Conservation (phyloP, 495 filamentous ascomycete genomes). For the Penicillium turbatum region DNA sequence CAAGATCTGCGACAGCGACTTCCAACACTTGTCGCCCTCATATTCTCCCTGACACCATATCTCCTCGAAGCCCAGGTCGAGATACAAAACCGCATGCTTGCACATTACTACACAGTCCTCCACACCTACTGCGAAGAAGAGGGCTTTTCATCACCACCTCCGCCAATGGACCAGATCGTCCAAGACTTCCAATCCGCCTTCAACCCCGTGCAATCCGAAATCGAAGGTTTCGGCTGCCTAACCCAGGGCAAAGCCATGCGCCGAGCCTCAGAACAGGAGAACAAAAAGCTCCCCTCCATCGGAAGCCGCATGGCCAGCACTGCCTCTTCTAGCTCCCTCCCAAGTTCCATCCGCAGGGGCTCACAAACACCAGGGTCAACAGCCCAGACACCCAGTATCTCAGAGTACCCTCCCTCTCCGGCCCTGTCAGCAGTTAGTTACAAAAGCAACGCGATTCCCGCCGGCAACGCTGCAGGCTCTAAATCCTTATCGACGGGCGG, state of each 20-base stretch:
- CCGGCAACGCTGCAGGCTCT: conserved; percentile 14
- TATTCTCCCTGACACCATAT: conserved; percentile 76
- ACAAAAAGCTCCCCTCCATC: conserved; percentile 29
- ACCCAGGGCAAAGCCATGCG: conserved; percentile 72
- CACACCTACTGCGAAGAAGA: conserved; percentile 71
- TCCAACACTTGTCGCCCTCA: conserved; percentile 67
- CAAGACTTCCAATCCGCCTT: conserved; percentile 64
- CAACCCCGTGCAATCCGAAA: conserved; percentile 59
- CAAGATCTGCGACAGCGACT: conserved; percentile 71
- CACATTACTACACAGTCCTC: conserved; percentile 77
- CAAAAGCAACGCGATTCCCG: conserved; percentile 1
- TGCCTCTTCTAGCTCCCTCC: conserved; percentile 7
- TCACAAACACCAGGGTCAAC: conserved; percentile 20
- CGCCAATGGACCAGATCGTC: conserved; percentile 67
- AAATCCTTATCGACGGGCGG: conserved; percentile 21
- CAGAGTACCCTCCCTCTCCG: conserved; percentile 15
- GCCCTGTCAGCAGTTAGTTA: conserved; percentile 18
- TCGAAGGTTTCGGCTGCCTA: conserved; percentile 70
- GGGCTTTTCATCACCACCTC: conserved; percentile 68
- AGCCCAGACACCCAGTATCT: conserved; percentile 11
- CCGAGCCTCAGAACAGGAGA: conserved; percentile 50
- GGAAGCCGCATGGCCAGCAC: conserved; percentile 17
- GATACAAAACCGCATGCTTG: conserved; percentile 80
- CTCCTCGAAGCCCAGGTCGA: conserved; percentile 69
- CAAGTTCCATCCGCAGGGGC: conserved; percentile 11